A percentile compares a stretch with the other conserved stretches of the same genome.
Evolutionary conservation across 1,284 basidiomycete species (phyloP).

Genomic region (Exobasidium rhododendri): DNA sequence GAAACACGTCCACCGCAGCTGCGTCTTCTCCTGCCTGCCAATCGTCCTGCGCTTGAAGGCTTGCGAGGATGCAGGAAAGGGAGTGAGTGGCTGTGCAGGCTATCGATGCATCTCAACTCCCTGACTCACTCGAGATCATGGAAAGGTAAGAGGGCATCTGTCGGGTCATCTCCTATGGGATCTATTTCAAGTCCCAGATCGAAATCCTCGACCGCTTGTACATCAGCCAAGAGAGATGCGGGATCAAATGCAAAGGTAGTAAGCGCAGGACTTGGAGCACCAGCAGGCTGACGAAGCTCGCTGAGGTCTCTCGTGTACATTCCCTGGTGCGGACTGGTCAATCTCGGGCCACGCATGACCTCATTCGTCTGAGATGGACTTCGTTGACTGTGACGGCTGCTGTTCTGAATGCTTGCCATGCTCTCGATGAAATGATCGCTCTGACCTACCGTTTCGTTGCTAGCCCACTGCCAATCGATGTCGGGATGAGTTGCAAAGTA

Average conservation of each 20-base stretch:
- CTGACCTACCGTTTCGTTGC: neutral
- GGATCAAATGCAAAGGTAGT: neutral
- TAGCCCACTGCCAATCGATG: constrained; percentile 2
- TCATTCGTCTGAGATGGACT: neutral
- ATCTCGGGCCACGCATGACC: neutral
- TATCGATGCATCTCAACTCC: too few species aligned
- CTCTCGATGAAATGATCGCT: neutral
- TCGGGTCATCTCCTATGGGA: neutral
- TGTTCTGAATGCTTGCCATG: neutral
- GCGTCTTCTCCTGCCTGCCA: too few species aligned
- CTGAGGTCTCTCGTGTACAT: neutral
- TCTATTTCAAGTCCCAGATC: neutral
- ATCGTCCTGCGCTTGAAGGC: too few species aligned
- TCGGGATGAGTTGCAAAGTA: constrained; percentile 34
- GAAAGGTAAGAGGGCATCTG: too few species aligned
- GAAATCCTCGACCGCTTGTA: neutral
- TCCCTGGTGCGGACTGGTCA: neutral
- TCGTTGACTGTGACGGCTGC: neutral
- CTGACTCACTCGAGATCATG: too few species aligned
- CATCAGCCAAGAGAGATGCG: neutral
- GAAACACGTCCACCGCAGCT: too few species aligned
- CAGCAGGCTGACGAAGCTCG: neutral
- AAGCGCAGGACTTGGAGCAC: neutral
- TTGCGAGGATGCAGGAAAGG: too few species aligned
- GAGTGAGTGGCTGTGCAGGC: too few species aligned